phyloP scores from a whole-genome alignment of 768 basidiomycete species.

The Mycena belliarum region DNA sequence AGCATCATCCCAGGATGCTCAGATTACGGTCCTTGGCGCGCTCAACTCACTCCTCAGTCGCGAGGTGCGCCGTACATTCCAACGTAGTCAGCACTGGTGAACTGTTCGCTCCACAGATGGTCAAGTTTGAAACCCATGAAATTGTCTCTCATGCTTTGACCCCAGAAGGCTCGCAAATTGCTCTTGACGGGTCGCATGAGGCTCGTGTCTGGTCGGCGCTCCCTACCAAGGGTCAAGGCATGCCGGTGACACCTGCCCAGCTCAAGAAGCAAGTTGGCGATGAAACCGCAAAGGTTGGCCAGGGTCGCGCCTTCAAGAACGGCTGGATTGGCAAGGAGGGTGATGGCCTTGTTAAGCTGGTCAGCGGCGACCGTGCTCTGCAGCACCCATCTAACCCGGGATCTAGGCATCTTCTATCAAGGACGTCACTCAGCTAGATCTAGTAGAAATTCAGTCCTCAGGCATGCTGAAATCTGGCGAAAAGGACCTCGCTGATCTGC shows the following conservation, averaged over 20 bases:
- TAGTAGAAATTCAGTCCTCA: conserved; percentile 70
- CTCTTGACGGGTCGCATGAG: conserved; percentile 87
- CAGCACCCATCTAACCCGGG: conserved; percentile 7
- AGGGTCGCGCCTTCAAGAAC: conserved; percentile 94
- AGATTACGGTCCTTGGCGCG: conserved; percentile 84
- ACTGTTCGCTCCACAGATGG: conserved; percentile 70
- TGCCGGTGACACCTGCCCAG: conserved; percentile 63
- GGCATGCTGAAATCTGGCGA: conserved; percentile 77
- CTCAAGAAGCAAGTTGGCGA: conserved; percentile 80
- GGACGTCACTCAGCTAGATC: conserved; percentile 75
- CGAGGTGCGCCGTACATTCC: conserved; percentile 57
- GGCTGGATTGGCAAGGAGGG: conserved; percentile 96
- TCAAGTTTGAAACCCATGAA: conserved; percentile 79
- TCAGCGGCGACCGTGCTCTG: conserved; percentile 38
- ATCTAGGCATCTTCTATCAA: conserved; percentile 62
- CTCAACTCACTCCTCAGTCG: conserved; percentile 88
- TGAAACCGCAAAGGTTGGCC: conserved; percentile 90
- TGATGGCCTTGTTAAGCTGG: conserved; percentile 81
- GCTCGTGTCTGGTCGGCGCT: conserved; percentile 90
- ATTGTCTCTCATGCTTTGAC: conserved; percentile 73
- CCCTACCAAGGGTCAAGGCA: conserved; percentile 67
- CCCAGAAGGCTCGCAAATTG: conserved; percentile 80
- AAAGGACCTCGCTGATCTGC: conserved; percentile 79
- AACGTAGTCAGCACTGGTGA: conserved; percentile 9
- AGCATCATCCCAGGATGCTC: conserved; percentile 71